These are phyloP conservation scores for Vaccinium vitisidaea DNA, from an alignment of 148 eudicot species.

Conservation along the genomic window DNA sequence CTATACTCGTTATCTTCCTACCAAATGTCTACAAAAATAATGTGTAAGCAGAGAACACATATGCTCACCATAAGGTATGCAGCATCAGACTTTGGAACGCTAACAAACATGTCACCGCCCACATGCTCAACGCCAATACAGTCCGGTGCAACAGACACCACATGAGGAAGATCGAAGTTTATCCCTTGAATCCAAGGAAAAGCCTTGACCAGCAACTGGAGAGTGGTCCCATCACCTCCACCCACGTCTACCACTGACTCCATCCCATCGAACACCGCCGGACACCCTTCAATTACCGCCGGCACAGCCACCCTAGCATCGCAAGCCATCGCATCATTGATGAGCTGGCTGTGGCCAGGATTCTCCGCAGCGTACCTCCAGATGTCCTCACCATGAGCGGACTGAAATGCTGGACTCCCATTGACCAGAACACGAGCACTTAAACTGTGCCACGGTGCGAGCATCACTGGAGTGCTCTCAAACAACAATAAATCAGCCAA, in stretches of 20 bases:
- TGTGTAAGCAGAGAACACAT: not conserved
- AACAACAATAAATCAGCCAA: constrained; percentile 45
- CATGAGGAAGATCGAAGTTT: constrained; percentile 71
- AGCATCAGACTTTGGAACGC: constrained; percentile 59
- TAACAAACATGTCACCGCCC: constrained; percentile 60
- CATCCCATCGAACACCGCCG: constrained; percentile 44
- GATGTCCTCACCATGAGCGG: constrained; percentile 46
- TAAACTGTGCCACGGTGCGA: constrained; percentile 54
- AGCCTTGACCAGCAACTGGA: constrained; percentile 39
- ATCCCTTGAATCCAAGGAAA: constrained; percentile 58
- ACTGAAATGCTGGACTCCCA: constrained; percentile 32
- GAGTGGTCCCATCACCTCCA: constrained; percentile 64
- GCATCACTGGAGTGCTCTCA: constrained; percentile 46
- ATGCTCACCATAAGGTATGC: constrained; percentile 40
- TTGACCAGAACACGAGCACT: constrained; percentile 28
- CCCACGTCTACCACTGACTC: constrained; percentile 65
- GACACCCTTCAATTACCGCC: constrained; percentile 37
- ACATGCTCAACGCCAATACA: constrained; percentile 43
- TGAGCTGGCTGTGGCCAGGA: constrained; percentile 41
- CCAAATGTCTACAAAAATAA: no score
- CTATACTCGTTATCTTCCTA: no score
- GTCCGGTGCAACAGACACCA: constrained; percentile 31
- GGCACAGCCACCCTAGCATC: constrained; percentile 40
- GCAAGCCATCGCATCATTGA: constrained; percentile 65
- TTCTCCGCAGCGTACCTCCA: constrained; percentile 44